Percentiles rank a stretch among this genome's conserved stretches.
Conservation (phyloP, 202 grass and related monocot genomes). For the Brachypodium distachyon region DNA sequence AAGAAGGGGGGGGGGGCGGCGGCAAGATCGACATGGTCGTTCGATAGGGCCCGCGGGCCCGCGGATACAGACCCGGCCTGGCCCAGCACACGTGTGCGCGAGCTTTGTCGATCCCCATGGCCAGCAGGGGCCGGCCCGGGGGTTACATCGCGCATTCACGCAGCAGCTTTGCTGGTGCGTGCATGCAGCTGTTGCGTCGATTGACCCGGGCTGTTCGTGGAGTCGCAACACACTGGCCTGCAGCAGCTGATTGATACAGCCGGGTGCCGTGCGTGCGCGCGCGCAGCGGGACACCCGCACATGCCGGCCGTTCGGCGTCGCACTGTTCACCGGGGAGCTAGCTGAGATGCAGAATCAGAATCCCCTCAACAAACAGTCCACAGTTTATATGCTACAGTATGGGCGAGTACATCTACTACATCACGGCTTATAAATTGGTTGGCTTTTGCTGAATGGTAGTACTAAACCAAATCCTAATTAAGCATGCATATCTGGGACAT, state of each 20-base stretch:
- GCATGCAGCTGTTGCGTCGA: constrained; percentile 14
- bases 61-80: constrained; percentile 19
- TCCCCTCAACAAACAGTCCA: background rate
- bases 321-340: constrained; percentile 29
- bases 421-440: background rate
- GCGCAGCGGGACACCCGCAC: constrained; percentile 26
- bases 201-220: constrained; percentile 27
- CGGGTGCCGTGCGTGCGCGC: constrained; percentile 1
- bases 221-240: constrained; percentile 4
- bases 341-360: background rate
- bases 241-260: background rate
- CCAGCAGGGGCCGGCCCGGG: background rate
- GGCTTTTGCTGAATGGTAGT: background rate
- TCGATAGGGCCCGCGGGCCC: background rate
- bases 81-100: constrained; percentile 44
- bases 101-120: constrained; percentile 27
- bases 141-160: constrained; percentile 38
- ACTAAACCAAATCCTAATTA: background rate
- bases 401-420: background rate
- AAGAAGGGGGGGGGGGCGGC: background rate
- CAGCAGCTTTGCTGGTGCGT: background rate
- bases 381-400: background rate
- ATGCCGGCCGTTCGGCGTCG: constrained; percentile 12
- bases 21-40: background rate
- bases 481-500: background rate